Conservation (phyloP, 257 asterid genomes). For the Paulownia fortunei region DNA sequence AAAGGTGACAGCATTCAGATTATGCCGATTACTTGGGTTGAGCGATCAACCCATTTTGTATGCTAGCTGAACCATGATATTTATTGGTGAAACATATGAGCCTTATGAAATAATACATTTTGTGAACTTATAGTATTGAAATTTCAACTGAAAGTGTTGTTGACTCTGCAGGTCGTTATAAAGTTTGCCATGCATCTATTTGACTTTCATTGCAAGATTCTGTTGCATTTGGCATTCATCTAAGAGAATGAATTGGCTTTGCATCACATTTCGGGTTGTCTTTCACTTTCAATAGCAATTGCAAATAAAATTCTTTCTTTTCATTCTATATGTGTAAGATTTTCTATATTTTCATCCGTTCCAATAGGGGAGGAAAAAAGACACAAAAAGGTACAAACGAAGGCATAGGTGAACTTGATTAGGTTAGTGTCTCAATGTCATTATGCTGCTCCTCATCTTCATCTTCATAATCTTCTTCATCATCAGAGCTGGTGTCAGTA, state of each 20-base stretch:
- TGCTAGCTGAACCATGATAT: neutral
- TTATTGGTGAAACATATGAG: constrained; percentile 12
- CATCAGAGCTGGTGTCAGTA: constrained; percentile 35
- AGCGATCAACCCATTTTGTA: neutral
- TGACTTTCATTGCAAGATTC: constrained; percentile 5
- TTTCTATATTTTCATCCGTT: constrained; percentile 24
- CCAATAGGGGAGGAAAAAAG: neutral
- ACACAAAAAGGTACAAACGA: constrained; percentile 29
- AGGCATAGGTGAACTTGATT: constrained; percentile 12
- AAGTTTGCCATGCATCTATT: constrained; percentile 20
- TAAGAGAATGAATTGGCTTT: constrained; percentile 1
- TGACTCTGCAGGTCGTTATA: neutral
- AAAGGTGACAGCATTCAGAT: neutral
- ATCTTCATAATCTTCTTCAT: constrained; percentile 35
- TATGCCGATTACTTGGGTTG: neutral
- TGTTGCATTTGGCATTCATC: neutral
- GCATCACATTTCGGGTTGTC: constrained; percentile 17
- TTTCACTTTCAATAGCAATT: neutral
- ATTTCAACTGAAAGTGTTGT: constrained; percentile 19
- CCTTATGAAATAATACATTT: neutral
- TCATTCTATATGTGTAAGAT: constrained; percentile 14
- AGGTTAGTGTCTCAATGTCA: constrained; percentile 11
- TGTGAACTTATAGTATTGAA: constrained; percentile 14
- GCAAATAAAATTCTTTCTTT: neutral
- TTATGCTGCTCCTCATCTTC: constrained; percentile 32